Percentiles rank a stretch among this genome's conserved stretches.
Conservation (phyloP, 2,329 filamentous ascomycete species). For the Zymoseptoria crescenta region DNA sequence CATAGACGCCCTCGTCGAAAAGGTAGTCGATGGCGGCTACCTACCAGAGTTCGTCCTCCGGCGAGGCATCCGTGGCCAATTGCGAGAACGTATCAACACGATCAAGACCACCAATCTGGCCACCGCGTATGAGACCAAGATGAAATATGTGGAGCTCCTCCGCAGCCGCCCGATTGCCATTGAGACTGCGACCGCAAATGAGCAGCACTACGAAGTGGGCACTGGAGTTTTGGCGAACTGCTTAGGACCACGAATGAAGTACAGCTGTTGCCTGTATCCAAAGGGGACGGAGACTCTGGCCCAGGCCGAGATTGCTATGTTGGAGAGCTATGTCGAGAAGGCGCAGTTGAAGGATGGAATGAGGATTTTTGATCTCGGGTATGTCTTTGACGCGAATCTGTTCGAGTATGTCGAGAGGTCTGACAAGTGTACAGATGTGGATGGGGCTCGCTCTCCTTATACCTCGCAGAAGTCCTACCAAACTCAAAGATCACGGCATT, state of each 20-base stretch:
- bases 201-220: conserved; percentile 66
- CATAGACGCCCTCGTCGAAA: conserved; percentile 39
- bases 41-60: conserved; percentile 56
- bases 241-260: conserved; percentile 65
- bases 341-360: conserved; percentile 54
- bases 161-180: conserved; percentile 58
- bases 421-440: conserved; percentile 46
- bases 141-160: conserved; percentile 55
- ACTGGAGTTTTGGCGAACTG: conserved; percentile 55
- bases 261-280: conserved; percentile 59
- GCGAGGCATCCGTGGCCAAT: conserved; percentile 57
- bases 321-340: conserved; percentile 54
- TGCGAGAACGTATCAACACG: conserved; percentile 50
- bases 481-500: conserved; percentile 57
- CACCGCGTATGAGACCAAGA: conserved; percentile 51
- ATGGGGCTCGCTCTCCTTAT: conserved; percentile 60
- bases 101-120: conserved; percentile 49
- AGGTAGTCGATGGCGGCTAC: conserved; percentile 57
- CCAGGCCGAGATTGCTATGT: conserved; percentile 60
- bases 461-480: conserved; percentile 58
- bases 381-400: conserved; percentile 7
- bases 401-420: not conserved
- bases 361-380: conserved; percentile 56
- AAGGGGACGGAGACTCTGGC: conserved; percentile 55
- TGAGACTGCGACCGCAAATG: conserved; percentile 56